Evolutionary conservation across 352 stramenopile species (phyloP).

Genomic region (Thalassiosira mediterranea): DNA sequence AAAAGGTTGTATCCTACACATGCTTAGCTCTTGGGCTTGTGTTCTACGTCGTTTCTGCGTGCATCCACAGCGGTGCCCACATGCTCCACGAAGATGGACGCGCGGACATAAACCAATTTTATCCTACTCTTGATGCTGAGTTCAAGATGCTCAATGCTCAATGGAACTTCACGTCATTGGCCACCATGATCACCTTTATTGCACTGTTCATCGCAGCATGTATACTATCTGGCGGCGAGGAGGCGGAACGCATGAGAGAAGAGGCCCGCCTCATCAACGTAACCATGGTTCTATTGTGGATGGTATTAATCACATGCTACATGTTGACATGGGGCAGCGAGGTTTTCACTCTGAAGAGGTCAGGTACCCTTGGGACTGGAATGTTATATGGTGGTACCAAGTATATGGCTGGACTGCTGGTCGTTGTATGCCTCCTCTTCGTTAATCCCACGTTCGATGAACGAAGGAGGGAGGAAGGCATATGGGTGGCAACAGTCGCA

Average conservation of each 20-base stretch:
- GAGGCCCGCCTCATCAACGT: constrained; percentile 7
- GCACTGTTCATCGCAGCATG: neutral
- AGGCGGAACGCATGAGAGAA: constrained; percentile 8
- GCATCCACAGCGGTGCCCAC: neutral
- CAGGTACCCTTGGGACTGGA: too few relatives aligned
- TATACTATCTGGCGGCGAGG: constrained; percentile 7
- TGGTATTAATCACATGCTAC: neutral
- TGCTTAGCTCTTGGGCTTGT: constrained; percentile 8
- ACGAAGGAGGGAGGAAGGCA: too few relatives aligned
- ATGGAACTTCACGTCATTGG: neutral
- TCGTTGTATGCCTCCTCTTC: too few relatives aligned
- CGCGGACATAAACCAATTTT: neutral
- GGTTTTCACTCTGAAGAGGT: neutral
- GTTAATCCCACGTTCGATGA: too few relatives aligned
- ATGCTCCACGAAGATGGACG: neutral
- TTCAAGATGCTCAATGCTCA: neutral
- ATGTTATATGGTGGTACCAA: too few relatives aligned
- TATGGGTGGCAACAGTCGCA: too few relatives aligned
- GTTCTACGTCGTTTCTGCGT: constrained; percentile 5
- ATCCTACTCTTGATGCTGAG: neutral
- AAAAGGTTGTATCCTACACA: constrained; percentile 16
- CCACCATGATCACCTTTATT: neutral
- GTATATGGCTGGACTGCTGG: too few relatives aligned
- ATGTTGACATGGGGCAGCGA: neutral
- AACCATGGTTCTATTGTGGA: neutral